Conservation (phyloP, 176 grass and related monocot genomes). For the Ananas comosus region DNA sequence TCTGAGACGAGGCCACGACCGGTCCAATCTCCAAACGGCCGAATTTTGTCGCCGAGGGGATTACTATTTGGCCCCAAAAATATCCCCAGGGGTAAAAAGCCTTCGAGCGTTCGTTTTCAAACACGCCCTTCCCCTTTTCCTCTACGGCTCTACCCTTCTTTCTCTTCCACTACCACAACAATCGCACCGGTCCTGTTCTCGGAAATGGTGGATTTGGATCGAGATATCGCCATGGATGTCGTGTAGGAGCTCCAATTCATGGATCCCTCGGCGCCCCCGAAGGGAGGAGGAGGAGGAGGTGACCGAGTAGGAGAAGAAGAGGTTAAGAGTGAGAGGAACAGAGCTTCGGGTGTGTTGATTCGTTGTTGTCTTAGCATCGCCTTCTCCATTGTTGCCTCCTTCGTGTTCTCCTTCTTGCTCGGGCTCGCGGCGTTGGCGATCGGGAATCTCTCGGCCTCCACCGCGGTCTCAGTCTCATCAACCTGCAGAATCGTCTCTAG, state of each 20-base stretch:
- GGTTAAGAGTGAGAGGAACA: background rate
- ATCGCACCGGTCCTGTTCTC: no score
- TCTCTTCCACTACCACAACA: no score
- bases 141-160: no score
- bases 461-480: slow-evolving; percentile 61
- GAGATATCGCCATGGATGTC: background rate
- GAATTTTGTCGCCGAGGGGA: no score
- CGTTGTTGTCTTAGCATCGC: slow-evolving; percentile 42
- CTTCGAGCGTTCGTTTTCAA: no score
- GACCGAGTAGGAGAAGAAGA: background rate
- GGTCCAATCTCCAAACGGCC: no score
- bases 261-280: slow-evolving; percentile 7
- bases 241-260: slow-evolving; percentile 4
- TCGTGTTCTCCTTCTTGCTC: slow-evolving; percentile 70
- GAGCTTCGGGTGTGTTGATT: slow-evolving; percentile 23
- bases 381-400: slow-evolving; percentile 50
- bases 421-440: slow-evolving; percentile 58
- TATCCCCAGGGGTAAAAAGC: no score
- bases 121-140: no score
- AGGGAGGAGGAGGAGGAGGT: background rate
- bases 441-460: slow-evolving; percentile 45
- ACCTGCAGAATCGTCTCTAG: slow-evolving; percentile 84
- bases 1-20: no score
- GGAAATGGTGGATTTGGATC: no score
- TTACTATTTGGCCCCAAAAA: no score